phyloP scores from a whole-genome alignment of 2,329 filamentous ascomycete species.

The Coniochaeta sp. region DNA sequence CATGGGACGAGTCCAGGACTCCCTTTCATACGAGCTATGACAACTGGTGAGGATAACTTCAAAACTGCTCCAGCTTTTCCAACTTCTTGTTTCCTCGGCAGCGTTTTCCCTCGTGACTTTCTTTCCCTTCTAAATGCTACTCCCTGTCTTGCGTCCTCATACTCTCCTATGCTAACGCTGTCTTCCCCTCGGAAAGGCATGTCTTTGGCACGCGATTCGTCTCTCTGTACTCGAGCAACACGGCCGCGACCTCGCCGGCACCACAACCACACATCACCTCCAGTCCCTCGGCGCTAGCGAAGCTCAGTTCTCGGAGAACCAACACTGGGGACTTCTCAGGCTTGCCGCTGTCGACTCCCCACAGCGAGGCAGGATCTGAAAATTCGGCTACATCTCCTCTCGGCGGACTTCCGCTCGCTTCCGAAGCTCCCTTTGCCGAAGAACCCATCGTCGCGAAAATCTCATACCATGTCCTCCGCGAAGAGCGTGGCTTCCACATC shows the following conservation, averaged over 20 bases:
- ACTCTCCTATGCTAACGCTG: slow-evolving; percentile 6
- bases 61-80: too few relatives aligned
- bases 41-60: slow-evolving; percentile 58
- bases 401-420: slow-evolving; percentile 25
- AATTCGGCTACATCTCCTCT: slow-evolving; percentile 27
- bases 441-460: slow-evolving; percentile 72
- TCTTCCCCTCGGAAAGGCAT: slow-evolving; percentile 41
- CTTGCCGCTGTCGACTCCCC: slow-evolving; percentile 19
- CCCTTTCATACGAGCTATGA: slow-evolving; percentile 70
- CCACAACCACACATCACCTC: slow-evolving; percentile 27
- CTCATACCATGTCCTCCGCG: slow-evolving; percentile 72
- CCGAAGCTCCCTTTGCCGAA: slow-evolving; percentile 49
- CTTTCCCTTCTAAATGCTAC: too few relatives aligned
- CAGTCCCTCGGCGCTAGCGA: slow-evolving; percentile 35
- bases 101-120: too few relatives aligned
- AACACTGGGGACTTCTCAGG: slow-evolving; percentile 30
- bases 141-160: too few relatives aligned
- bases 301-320: slow-evolving; percentile 34
- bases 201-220: slow-evolving; percentile 57
- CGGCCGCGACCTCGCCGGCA: slow-evolving; percentile 23
- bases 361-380: slow-evolving; percentile 32
- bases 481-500: slow-evolving; percentile 84
- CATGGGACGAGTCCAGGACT: slow-evolving; percentile 60
- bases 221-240: slow-evolving; percentile 39
- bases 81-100: background rate